Evolutionary conservation across 768 basidiomycete species (phyloP).

Genomic region (Suillus americanus): DNA sequence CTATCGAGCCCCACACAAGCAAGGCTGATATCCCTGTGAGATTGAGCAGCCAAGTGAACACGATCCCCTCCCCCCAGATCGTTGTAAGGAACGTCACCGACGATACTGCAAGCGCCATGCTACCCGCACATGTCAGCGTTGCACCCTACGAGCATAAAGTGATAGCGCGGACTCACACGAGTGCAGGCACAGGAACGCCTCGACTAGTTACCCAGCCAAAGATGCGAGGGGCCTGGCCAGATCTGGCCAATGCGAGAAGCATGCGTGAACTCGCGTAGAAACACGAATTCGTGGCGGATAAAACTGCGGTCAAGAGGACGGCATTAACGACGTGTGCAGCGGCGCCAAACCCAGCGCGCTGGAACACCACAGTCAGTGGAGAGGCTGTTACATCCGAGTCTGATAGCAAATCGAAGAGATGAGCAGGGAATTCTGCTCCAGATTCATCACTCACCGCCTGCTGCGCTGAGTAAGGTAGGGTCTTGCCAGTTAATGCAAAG

Average conservation of each 20-base stretch:
- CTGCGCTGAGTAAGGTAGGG: constrained; percentile 48
- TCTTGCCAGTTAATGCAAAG: constrained; percentile 63
- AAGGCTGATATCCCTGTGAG: constrained; percentile 66
- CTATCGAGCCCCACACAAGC: constrained; percentile 66
- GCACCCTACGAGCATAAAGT: constrained; percentile 18
- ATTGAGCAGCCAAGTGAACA: constrained; percentile 61
- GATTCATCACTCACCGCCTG: constrained; percentile 34
- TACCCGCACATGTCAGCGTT: constrained; percentile 28
- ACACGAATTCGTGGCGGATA: constrained; percentile 64
- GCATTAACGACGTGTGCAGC: constrained; percentile 66
- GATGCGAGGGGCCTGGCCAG: constrained; percentile 61
- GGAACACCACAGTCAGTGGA: constrained; percentile 63
- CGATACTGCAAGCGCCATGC: constrained; percentile 47
- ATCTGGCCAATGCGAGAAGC: constrained; percentile 58
- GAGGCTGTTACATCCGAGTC: constrained; percentile 54
- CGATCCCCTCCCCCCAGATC: constrained; percentile 55
- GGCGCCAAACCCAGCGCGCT: constrained; percentile 60
- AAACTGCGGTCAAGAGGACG: constrained; percentile 62
- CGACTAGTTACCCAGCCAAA: constrained; percentile 65
- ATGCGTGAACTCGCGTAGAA: constrained; percentile 67
- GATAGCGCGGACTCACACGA: constrained; percentile 42
- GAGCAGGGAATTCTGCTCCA: not conserved
- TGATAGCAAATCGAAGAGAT: constrained; percentile 16
- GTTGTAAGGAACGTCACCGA: constrained; percentile 56
- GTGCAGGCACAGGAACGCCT: constrained; percentile 61